phyloP scores from a whole-genome alignment of 495 filamentous ascomycete genomes.

The Amphirosellinia nigrospora region DNA sequence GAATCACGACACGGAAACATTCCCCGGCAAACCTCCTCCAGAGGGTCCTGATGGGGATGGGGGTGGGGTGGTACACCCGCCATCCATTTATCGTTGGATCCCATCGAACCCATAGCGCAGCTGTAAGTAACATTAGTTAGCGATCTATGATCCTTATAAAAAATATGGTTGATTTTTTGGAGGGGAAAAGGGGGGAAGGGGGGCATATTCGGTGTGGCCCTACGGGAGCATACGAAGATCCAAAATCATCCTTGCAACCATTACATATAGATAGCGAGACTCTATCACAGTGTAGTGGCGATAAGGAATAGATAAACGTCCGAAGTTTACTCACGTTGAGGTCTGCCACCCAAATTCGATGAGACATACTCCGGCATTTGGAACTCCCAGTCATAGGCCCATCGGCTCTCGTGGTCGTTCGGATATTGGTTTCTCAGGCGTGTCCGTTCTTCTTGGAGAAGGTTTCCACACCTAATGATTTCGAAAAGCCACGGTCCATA shows the following conservation, averaged over 20 bases:
- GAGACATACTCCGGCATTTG: background rate
- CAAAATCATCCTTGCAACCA: background rate
- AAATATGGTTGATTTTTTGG: too few relatives aligned
- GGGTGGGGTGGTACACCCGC: too few relatives aligned
- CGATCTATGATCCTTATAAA: background rate
- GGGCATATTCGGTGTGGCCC: background rate
- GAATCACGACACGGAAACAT: too few relatives aligned
- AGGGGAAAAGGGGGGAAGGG: too few relatives aligned
- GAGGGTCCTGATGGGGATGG: too few relatives aligned
- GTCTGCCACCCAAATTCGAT: background rate
- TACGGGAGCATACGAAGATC: background rate
- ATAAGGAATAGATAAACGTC: background rate
- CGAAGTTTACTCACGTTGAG: background rate
- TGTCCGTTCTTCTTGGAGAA: background rate
- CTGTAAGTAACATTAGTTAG: background rate
- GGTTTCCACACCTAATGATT: background rate
- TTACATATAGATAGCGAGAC: background rate
- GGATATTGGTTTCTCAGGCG: background rate
- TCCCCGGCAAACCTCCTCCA: too few relatives aligned
- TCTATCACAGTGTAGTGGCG: background rate
- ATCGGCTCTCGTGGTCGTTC: background rate
- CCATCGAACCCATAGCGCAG: background rate
- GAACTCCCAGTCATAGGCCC: background rate
- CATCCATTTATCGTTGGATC: background rate
- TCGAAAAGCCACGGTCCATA: constrained; percentile 1